phyloP scores from a whole-genome alignment of 129 eudicot species.

The Scalesia atractyloides region DNA sequence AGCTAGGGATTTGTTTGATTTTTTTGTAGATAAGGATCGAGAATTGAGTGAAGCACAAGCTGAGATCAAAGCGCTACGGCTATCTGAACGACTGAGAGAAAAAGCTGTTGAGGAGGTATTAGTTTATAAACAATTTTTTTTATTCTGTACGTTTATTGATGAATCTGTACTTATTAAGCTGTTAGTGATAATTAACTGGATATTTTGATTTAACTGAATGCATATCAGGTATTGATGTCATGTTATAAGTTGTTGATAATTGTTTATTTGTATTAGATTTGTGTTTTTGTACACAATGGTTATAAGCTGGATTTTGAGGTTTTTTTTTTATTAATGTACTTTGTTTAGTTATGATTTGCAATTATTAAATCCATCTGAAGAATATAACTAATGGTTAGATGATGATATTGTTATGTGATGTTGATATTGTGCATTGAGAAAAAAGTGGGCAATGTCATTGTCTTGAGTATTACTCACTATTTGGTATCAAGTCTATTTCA shows the following conservation, averaged over 20 bases:
- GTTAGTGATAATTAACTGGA: conserved; percentile 5
- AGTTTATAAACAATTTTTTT: background rate
- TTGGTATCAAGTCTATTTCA: conserved; percentile 33
- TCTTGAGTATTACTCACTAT: conserved; percentile 19
- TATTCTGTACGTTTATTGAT: background rate
- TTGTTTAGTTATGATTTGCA: conserved; percentile 14
- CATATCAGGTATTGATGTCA: conserved; percentile 12
- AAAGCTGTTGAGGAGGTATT: conserved; percentile 93
- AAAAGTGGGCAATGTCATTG: conserved; percentile 26
- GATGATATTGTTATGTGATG: conserved; percentile 11
- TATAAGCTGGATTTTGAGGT: conserved; percentile 19
- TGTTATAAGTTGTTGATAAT: background rate
- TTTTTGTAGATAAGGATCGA: conserved; percentile 75
- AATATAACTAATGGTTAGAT: conserved; percentile 12
- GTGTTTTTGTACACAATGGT: conserved; percentile 3
- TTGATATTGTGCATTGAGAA: conserved; percentile 24
- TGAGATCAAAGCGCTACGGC: conserved; percentile 72
- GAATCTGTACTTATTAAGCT: conserved; percentile 12
- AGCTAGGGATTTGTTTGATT: conserved; percentile 5
- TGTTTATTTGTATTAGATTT: conserved; percentile 16
- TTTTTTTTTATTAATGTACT: conserved; percentile 7
- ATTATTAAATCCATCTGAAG: conserved; percentile 9
- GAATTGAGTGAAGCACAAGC: conserved; percentile 78
- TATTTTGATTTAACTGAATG: conserved; percentile 5
- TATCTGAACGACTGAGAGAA: conserved; percentile 76